These are phyloP conservation scores for Oxytropis ochrocephala DNA, from an alignment of 306 rosid genomes.

Conservation along the genomic window DNA sequence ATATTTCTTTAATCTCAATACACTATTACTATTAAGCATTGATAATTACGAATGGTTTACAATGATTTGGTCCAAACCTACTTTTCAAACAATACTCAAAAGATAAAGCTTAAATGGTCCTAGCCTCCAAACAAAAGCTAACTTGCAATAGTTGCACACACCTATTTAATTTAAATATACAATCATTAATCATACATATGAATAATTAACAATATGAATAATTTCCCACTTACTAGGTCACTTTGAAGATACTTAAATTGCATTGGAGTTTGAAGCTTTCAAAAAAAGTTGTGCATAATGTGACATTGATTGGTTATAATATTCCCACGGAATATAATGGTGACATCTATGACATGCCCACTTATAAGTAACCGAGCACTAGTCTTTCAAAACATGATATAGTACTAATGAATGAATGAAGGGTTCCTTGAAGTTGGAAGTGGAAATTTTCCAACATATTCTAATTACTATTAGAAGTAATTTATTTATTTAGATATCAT, in stretches of 20 bases:
- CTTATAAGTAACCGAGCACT: neutral
- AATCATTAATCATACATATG: slow-evolving; percentile 3
- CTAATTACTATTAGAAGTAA: neutral
- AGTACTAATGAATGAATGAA: neutral
- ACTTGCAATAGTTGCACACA: slow-evolving; percentile 25
- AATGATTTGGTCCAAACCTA: slow-evolving; percentile 48
- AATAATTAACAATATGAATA: slow-evolving; percentile 9
- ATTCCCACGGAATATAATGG: slow-evolving; percentile 24
- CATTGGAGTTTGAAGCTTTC: slow-evolving; percentile 39
- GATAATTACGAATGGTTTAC: slow-evolving; percentile 20
- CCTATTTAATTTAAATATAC: neutral
- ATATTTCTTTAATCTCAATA: slow-evolving; percentile 23
- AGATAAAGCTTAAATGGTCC: slow-evolving; percentile 20
- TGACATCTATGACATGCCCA: slow-evolving; percentile 28
- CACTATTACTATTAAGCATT: neutral
- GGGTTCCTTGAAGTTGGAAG: neutral
- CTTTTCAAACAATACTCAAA: slow-evolving; percentile 43
- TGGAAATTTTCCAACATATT: neutral
- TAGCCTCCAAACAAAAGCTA: slow-evolving; percentile 32
- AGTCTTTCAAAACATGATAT: neutral
- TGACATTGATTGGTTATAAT: slow-evolving; percentile 16
- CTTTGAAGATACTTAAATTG: slow-evolving; percentile 38
- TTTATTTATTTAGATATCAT: neutral
- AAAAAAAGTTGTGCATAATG: slow-evolving; percentile 34
- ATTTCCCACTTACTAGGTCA: slow-evolving; percentile 31